phyloP scores from a whole-genome alignment of 768 basidiomycete species.

The Hebeloma cylindrosporum region DNA sequence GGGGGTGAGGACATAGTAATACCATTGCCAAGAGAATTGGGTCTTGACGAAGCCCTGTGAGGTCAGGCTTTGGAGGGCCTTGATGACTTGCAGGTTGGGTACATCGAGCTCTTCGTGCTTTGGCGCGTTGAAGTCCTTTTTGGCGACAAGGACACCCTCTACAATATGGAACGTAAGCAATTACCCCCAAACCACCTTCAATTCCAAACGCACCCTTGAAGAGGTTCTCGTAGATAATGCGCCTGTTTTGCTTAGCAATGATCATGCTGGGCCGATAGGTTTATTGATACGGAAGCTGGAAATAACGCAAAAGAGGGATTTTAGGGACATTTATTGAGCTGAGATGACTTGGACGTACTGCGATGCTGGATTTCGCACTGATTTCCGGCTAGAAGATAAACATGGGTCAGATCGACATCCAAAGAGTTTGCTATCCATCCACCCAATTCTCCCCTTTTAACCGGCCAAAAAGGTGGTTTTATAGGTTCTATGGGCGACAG shows the following conservation, averaged over 20 bases:
- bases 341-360: constrained; percentile 32
- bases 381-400: constrained; percentile 33
- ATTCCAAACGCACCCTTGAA: constrained; percentile 84
- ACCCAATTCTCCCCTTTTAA: constrained; percentile 32
- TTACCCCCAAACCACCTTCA: not conserved
- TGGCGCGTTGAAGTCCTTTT: constrained; percentile 98
- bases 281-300: constrained; percentile 35
- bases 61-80: constrained; percentile 68
- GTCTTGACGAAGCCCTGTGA: constrained; percentile 93
- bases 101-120: constrained; percentile 90
- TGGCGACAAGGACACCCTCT: constrained; percentile 99
- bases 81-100: constrained; percentile 70
- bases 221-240: constrained; percentile 98
- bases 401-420: constrained; percentile 37
- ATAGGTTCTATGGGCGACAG: constrained; percentile 18
- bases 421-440: constrained; percentile 35
- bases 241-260: constrained; percentile 93
- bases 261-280: constrained; percentile 71
- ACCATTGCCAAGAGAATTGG: constrained; percentile 99
- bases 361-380: constrained; percentile 38
- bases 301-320: not conserved
- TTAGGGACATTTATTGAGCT: constrained; percentile 3
- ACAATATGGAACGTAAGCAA: constrained; percentile 10
- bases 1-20: constrained; percentile 96
- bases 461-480: constrained; percentile 23